Base-by-base conservation (phyloP, 2,329 filamentous ascomycete species). In the Zymoseptoria passerinii region DNA sequence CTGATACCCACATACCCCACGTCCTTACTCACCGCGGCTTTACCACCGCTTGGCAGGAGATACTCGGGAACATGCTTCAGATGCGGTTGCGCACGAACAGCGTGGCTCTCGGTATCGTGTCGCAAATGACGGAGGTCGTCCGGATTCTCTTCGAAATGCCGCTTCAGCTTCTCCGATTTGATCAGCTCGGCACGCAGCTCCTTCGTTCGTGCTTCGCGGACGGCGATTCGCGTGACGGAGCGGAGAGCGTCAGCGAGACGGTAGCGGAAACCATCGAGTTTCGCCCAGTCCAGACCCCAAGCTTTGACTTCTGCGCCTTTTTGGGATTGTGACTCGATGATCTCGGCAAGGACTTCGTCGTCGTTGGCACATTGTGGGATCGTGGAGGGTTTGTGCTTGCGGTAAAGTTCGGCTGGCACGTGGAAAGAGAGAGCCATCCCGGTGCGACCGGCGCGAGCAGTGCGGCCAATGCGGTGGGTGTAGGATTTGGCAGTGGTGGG, bases 401-500 rank as follows among this genome's bases (percentile, higher is more conserved):
- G 84, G 74, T 88, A 96, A 51, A 87, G 81, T 0, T 90, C 85
- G 54, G 84, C 81, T 8, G 94, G 92, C 2, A 99, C 82, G 54
- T 95, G 89, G 73, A 99, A 96, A 8, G 91, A 96, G n/a, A 99
- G 81, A 0, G 94, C 91, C 82, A 96, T 97, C 60, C 94, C 94
- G 1, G 88, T 86, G 71, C 95, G 90, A 9, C 92, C 92, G 1
- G 92, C 94, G 61, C 94, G 84, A 1, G 90, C 94, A 5, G 94
- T 99, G 29, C 94, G 86, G 29, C 94, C 94, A 68, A 99, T 95
- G 56, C 94, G 87, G 75, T 99, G 94, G n/a, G 89, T 95, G 74
- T 99, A 99, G 8, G 90, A 95, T 71, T 90, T 95, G 44, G 90
- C 87, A 8, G 86, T 88, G 16, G 85, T 84, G 0, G 94, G 94